Evolutionary conservation across 306 rosid species (phyloP), one percentile per base, ranked within the genome.

Genomic region (barrel medic (Medicago truncatula)): DNA sequence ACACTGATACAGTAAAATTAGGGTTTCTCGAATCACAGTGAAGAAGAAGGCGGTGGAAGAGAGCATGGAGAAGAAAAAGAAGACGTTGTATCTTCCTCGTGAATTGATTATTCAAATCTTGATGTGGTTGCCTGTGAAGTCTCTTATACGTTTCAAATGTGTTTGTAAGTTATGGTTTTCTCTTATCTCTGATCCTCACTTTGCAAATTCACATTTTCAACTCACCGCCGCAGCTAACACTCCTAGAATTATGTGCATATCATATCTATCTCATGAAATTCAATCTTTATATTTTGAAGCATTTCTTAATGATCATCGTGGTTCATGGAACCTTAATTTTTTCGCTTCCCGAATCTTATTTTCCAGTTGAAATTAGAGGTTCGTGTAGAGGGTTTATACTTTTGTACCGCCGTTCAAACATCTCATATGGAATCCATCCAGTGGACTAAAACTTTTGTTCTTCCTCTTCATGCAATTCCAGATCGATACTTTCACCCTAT

Each of bases 311-410:
- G 36, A 46, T 8, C 1, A 34, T 34, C 38, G 0, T 34, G 14
- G 5, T 40, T 23, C 39, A 38, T 6, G 21, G 5, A 75, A 75
- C 2, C 5, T 16, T 23, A 7, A 38, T 8, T 16, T 49, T 49
- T 12, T 2, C 1, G 5, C 1, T 3, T 46, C 16, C 62, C 1
- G 3, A 2, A 16, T 5, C 2, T 9, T 2, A 5, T 63, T 1
- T 14, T 38, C 8, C 16, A 0, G 8, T 5, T 34, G 38, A 34
- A 34, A 15, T 62, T 62, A 2, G 11, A 4, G 80, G 66, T 3
- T 76, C 80, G 0, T 54, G 67, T 13, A 23, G 80, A 43, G 80
- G 67, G 8, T 23, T 67, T 10, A 0, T 65, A 39, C 8, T 65
- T 17, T 14, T 39, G 16, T 31, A 28, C 0, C 12, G 3, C 18